Evolutionary conservation across 2,329 filamentous ascomycete species (phyloP), one percentile per base, ranked within the genome.

Genomic region (Sclerotinia borealis): DNA sequence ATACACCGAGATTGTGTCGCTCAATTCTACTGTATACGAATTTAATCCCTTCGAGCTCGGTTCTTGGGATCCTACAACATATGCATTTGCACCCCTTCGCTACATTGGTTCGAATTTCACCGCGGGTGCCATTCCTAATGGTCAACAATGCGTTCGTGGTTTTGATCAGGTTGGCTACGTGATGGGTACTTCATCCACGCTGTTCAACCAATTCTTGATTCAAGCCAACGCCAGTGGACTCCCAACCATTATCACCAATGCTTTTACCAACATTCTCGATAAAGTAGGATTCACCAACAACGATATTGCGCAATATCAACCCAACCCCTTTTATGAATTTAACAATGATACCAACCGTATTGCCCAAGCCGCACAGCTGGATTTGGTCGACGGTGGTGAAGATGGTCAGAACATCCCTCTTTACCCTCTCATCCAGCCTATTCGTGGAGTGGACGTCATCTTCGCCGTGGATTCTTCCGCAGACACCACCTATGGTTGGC

Each of bases 141-240:
- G 80, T 62, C 81, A 83, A 49, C 74, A 77, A 34, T 96, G 93
- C 72, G 82, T 96, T 19, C 80, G 83, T 9, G 93, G 93, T 1
- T 92, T 92, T 67, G 93, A 96, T 76, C 92, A 92, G 70, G 83
- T 84, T 29, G 91, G 91, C 8, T 96, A 85, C 72, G 79, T 96
- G 31, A 92, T 96, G 85, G 92, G 92, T 58, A 96, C 92, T 0
- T 92, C 88, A 27, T 91, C 88, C 1, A 89, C 90, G 0, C 81
- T 96, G 2, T 96, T 96, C 81, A 96, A 96, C 77, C 80, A 86
- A 70, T 83, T 90, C 70, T 77, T 96, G 22, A 79, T 92, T 3
- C 77, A 85, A 13, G 79, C 93, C 62, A 83, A 91, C 67, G 75
- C 74, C 11, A 75, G 76, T 27, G 75, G 77, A 31, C 73, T 82